Conservation (phyloP, 164 flowering plant species). For the grape (Vitis vinifera) region ASM3070453v1 NC_081819.1:17943001-17943500, state of each 20-base stretch:
- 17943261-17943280: conserved; percentile 1
- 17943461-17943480: conserved; percentile 94
- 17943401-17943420: conserved; percentile 53
- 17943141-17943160: conserved; percentile 93
- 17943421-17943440: conserved; percentile 58
- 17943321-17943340: background rate
- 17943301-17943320: no score
- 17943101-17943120: conserved; percentile 76
- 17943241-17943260: background rate
- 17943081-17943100: conserved; percentile 76
- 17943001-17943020: conserved; percentile 91
- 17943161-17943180: conserved; percentile 98
- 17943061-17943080: conserved; percentile 88
- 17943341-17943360: conserved; percentile 67
- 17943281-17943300: no score
- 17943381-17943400: conserved; percentile 51
- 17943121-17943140: conserved; percentile 85
- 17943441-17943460: conserved; percentile 82
- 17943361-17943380: conserved; percentile 66
- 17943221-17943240: background rate
- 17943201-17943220: conserved; percentile 22
- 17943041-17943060: conserved; percentile 98
- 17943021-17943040: conserved; percentile 86
- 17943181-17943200: conserved; percentile 98
- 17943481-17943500: conserved; percentile 98